phyloP scores from a whole-genome alignment of 2,329 filamentous ascomycete genomes.

The Exophiala alcalophila region DNA sequence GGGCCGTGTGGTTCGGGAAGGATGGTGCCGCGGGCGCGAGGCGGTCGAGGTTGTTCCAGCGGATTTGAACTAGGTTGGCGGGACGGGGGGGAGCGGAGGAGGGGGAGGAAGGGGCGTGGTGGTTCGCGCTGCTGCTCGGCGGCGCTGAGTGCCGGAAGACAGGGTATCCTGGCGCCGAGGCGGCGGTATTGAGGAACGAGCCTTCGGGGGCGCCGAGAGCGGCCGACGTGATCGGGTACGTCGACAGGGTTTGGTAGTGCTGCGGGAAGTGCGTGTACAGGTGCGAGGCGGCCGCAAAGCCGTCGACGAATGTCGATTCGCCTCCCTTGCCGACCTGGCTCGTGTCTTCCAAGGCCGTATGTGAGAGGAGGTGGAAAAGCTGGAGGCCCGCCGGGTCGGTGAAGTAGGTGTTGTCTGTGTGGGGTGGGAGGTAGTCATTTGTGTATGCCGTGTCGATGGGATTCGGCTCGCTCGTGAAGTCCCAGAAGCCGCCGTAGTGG shows the following conservation, averaged over 20 bases:
- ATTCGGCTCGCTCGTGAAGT: slow-evolving; percentile 85
- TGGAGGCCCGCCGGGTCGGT: slow-evolving; percentile 88
- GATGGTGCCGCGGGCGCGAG: slow-evolving; percentile 57
- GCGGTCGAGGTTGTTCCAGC: slow-evolving; percentile 93
- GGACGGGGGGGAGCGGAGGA: slow-evolving; percentile 26
- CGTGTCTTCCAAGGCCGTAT: slow-evolving; percentile 46
- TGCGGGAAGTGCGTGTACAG: slow-evolving; percentile 54
- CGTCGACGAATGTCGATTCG: slow-evolving; percentile 78
- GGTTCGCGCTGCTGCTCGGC: too few species aligned
- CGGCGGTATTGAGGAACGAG: slow-evolving; percentile 63
- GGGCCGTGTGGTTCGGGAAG: slow-evolving; percentile 45
- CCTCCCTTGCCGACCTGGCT: slow-evolving; percentile 60
- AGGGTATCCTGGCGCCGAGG: slow-evolving; percentile 53
- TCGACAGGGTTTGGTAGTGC: slow-evolving; percentile 58
- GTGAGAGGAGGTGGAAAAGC: slow-evolving; percentile 85
- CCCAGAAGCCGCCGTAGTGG: slow-evolving; percentile 84
- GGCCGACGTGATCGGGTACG: slow-evolving; percentile 67
- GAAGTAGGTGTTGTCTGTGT: slow-evolving; percentile 97
- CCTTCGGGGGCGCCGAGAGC: slow-evolving; percentile 75
- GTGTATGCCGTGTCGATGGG: slow-evolving; percentile 92
- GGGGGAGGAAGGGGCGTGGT: too few species aligned
- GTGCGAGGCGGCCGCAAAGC: slow-evolving; percentile 67
- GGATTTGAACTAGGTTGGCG: slow-evolving; percentile 59
- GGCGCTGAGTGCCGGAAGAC: slow-evolving; percentile 62
- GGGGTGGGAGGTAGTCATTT: slow-evolving; percentile 72